phyloP scores from a whole-genome alignment of 306 rosid species.

The Cicer yamashitae region DNA sequence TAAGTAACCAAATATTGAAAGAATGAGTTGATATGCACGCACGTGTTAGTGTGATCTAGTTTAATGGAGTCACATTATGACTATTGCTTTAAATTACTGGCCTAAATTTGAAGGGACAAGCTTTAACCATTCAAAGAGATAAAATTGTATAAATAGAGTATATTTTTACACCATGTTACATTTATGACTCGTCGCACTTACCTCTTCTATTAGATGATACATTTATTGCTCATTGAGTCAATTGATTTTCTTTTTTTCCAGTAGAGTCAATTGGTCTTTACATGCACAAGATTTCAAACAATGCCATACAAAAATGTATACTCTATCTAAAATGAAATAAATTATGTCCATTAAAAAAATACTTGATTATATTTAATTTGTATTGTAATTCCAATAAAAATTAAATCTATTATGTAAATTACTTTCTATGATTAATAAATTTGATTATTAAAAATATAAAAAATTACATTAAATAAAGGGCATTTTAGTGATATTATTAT shows the following conservation, averaged over 20 bases:
- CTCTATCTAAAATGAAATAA: too few relatives aligned
- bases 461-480: too few relatives aligned
- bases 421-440: too few relatives aligned
- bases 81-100: background rate
- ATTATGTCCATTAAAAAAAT: too few relatives aligned
- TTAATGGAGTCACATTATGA: background rate
- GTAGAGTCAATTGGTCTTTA: background rate
- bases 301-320: background rate
- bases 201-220: background rate
- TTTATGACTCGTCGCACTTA: background rate
- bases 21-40: background rate
- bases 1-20: too few relatives aligned
- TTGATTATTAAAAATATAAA: too few relatives aligned
- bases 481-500: too few relatives aligned
- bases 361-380: too few relatives aligned
- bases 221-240: background rate
- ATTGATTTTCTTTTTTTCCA: too few relatives aligned
- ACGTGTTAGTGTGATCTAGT: background rate
- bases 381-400: too few relatives aligned
- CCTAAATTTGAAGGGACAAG: background rate
- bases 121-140: background rate
- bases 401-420: too few relatives aligned
- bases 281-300: background rate
- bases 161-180: background rate
- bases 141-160: background rate